These are phyloP conservation scores for Russula griseocarnosa DNA, from an alignment of 768 basidiomycete species.

Conservation along the genomic window DNA sequence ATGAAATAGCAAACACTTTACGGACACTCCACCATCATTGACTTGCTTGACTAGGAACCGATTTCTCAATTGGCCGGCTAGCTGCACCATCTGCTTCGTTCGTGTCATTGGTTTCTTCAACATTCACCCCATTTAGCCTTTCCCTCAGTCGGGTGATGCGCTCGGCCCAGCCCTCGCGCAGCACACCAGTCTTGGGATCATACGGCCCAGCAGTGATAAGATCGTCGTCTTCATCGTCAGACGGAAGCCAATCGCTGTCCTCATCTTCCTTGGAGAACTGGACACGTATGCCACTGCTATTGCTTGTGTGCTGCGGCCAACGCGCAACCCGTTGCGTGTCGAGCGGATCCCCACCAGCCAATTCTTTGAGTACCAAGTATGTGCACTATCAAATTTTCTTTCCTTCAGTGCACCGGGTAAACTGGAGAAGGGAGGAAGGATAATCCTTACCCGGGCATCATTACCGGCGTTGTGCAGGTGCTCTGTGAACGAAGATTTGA, in stretches of 20 bases:
- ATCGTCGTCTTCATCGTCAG: constrained; percentile 26
- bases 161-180: constrained; percentile 23
- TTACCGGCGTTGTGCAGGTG: constrained; percentile 83
- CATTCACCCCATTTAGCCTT: constrained; percentile 6
- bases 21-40: not conserved
- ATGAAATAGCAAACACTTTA: not conserved
- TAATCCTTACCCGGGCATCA: constrained; percentile 64
- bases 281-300: constrained; percentile 44
- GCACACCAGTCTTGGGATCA: constrained; percentile 23
- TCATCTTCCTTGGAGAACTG: constrained; percentile 58
- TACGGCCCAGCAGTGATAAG: constrained; percentile 27
- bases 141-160: constrained; percentile 4
- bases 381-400: constrained; percentile 51
- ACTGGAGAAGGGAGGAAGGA: not conserved
- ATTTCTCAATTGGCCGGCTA: not conserved
- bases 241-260: constrained; percentile 35
- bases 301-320: constrained; percentile 59
- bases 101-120: not conserved
- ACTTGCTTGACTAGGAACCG: not conserved
- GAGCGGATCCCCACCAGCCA: constrained; percentile 70
- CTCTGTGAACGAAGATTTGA: constrained; percentile 39
- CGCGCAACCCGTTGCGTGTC: constrained; percentile 74
- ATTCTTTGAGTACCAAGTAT: constrained; percentile 56
- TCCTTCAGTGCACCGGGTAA: not conserved
- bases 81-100: not conserved